Base-by-base conservation (phyloP, 1,139 yeast genomes). In the Sugiyamaella pinicola region DNA sequence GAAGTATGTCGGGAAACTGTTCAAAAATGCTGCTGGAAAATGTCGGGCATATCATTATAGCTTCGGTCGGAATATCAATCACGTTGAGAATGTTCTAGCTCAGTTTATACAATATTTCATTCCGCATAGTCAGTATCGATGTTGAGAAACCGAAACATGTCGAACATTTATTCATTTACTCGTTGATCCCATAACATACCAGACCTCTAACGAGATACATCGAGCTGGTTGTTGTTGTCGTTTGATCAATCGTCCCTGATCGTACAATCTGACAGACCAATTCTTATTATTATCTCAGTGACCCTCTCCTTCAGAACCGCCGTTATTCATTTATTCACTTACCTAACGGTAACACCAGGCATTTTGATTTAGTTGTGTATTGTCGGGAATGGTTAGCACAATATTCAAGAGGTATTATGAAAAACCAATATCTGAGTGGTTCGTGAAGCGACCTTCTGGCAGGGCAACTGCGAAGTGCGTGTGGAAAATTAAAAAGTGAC, bases 281-380 rank as follows among this genome's bases (percentile, higher is more conserved):
- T n/a, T n/a, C 24, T 33, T 22, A 38, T 33, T 17, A 26, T 7
- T 26, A 10, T n/a, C 37, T 33, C 18, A 17, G 19, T 17, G 10
- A 6, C 38, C 5, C 24, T 19, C 41, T 38, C 22, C 17, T n/a
- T 15, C 10, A n/a, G n/a, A n/a, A n/a, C n/a, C n/a, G n/a, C n/a
- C n/a, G n/a, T n/a, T n/a, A n/a, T n/a, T n/a, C n/a, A n/a, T n/a
- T n/a, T 24, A 19, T 19, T 38, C 60, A 86, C 95, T 74, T 85
- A 87, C 95, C 95, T 88, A 77, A 90, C 97, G 82, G 96, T 86
- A 82, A 86, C 93, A 88, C 96, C 96, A 82, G 96, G 86, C 97
- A 90, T 90, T 74, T 77, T 84, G 79, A 31, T 40, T 38, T 38
- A 44, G 29, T 39, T 44, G 49, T 39, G 41, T 29, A 22, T 10